These are phyloP conservation scores for Trichoderma pleuroti DNA, from an alignment of 2,329 filamentous ascomycete species.

Conservation along the genomic window DNA sequence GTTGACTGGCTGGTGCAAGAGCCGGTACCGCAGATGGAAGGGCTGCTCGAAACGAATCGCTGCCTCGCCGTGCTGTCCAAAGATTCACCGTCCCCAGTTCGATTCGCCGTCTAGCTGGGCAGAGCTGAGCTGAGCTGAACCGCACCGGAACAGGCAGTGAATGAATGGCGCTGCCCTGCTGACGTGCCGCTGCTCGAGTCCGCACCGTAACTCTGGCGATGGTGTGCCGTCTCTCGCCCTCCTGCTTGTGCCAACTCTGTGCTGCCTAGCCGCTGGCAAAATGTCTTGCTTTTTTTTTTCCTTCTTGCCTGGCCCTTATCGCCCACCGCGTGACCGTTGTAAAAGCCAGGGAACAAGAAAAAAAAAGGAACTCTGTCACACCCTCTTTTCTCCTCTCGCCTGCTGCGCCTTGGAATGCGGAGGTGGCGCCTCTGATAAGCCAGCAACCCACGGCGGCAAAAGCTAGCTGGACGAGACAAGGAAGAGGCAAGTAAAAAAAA, in stretches of 20 bases:
- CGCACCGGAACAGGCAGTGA: neutral
- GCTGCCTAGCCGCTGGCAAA: neutral
- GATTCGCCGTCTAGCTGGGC: neutral
- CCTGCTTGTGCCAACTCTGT: neutral
- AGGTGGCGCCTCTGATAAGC: constrained; percentile 11
- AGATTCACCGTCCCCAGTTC: neutral
- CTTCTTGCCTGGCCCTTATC: constrained; percentile 1
- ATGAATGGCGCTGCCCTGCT: constrained; percentile 10
- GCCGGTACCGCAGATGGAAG: neutral
- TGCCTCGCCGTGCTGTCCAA: neutral
- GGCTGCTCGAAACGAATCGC: neutral
- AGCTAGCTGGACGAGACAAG: neutral
- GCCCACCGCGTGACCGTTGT: constrained; percentile 6
- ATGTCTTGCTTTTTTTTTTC: constrained; percentile 8
- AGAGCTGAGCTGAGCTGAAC: neutral
- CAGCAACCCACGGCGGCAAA: neutral
- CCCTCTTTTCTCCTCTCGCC: neutral
- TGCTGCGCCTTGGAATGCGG: constrained; percentile 15
- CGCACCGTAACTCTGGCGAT: neutral
- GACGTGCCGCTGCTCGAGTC: constrained; percentile 1
- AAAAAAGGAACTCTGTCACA: neutral
- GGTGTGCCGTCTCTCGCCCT: neutral
- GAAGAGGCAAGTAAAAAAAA: neutral
- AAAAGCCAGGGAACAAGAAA: neutral
- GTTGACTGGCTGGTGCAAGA: neutral